Base-by-base conservation (phyloP, 768 basidiomycete species). In the Phaffia tasmanica region DNA sequence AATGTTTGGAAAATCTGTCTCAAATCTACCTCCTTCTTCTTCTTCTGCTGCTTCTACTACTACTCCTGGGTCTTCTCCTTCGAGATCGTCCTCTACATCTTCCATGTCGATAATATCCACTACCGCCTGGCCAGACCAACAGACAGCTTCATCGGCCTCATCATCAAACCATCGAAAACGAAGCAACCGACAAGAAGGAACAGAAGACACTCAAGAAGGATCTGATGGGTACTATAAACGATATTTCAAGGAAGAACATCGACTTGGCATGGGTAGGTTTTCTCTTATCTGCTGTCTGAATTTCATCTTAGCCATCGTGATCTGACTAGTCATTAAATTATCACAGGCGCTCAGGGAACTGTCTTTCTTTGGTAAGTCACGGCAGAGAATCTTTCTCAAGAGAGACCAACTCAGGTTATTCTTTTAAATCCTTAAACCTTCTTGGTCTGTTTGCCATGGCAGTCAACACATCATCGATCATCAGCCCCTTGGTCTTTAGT, bases 221-320 rank as follows among this genome's bases (percentile, higher is more conserved):
- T 89, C 90, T 0, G 86, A 91, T 62, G 92, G 92, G 0, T 97
- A 97, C 74, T 94, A 93, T 78, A 83, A 86, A 70, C 81, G 88
- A 0, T 98, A 94, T 79, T 98, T 98, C 73, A 83, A 85, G 65
- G 92, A 95, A 72, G 89, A 93, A 70, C 84, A 81, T 69, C 83
- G 85, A 67, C 80, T 98, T 7, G 93, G 93, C 0, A 93, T 27
- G 59, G 35, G 35, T 42, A 15, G 11, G 25, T 27, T 27, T 27
- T n/a, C 56, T 16, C 27, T 27, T 23, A 6, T 18, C 32, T 57
- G 21, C 56, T 27, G 9, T 23, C 25, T 6, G 9, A 9, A 18
- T 9, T 27, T 42, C 30, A 18, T 35, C 57, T 30, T 16, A 16
- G 23, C 35, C 57, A n/a, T 35, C 58, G 35, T 47, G 7, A 25